Base-by-base conservation (phyloP, 805 yeast genomes). In the Starmerella lactis-condensi region DNA sequence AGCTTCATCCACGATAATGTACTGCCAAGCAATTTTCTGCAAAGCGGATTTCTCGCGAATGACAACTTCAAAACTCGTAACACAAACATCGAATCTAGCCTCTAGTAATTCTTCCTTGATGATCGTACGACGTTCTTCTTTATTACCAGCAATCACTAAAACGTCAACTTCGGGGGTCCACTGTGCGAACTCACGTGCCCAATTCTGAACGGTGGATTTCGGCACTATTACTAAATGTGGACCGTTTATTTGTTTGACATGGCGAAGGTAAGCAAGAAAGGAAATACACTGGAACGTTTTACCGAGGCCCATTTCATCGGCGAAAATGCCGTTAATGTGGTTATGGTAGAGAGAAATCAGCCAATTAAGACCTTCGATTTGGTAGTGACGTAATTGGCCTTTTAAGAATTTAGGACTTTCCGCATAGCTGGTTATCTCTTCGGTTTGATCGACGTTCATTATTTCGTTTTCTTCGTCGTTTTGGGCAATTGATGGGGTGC, bases 281-380 rank as follows among this genome's bases (percentile, higher is more conserved):
- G 96, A 72, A 29, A 85, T 83, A 1, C 96, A 83, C 55, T 85
- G 98, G 31, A 85, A 58, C 3, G 98, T 85, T 53, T 85, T 85
- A 33, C 98, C 98, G 17, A 85, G 61, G 2, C 98, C 98, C 98
- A 89, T 85, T 53, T 85, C 98, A 54, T 85, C 98, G 6, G 98
- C 98, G 28, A 85, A 58, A 23, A 85, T 85, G 10, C 98, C 98
- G 4, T 92, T 76, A 21, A 85, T 62, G 35, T 75, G 64, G 49
- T 85, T 79, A 44, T 79, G 83, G 49, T 81, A 78, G 17, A 89
- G 56, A 0, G 89, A 70, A 9, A 85, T 74, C 34, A 85, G 62
- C 98, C 98, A 85, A 53, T 89, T 89, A 32, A 85, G 63, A 29
- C 98, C 98, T 49, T 82, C 94, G 22, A 85, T 61, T 56, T 85